Base-by-base conservation (phyloP, 352 stramenopile genomes). In the Phytophthora idaei region DNA sequence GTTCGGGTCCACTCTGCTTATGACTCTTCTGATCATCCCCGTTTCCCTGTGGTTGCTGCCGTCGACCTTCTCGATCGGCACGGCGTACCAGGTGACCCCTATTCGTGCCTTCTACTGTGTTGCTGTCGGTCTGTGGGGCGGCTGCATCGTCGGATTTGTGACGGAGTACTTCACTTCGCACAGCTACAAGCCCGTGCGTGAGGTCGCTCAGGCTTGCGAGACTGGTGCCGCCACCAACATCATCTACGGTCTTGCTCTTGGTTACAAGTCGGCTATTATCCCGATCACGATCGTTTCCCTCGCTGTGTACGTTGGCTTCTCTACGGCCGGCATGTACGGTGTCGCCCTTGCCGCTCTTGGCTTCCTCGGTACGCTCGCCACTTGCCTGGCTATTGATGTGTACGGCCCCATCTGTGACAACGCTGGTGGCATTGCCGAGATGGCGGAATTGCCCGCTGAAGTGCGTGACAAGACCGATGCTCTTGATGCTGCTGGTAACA, bases 131-230 rank as follows among this genome's bases (percentile, higher is more conserved):
- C 91, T 98, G 9, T 96, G 98, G 80, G 96, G 97, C 64, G 98
- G 98, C 74, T 97, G 99, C 74, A 93, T 98, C 64, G 98, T 99
- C 69, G 97, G 98, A 67, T 96, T 99, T 56, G 87, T 99, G 72
- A 99, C 98, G 39, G 98, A 99, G 83, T 99, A 99, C 87, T 99
- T 98, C 84, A 99, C 98, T 29, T 99, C 96, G 52, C 93, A 99
- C 80, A 98, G 92, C 62, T 99, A 99, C 84, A 69, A 79, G 36
- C 97, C 97, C n/a, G 97, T 97, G 58, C 90, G 93, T 77, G 95
- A 99, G 73, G 93, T 99, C 51, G 95, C 97, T 32, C 83, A 99
- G 71, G 93, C 93, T 62, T 99, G 97, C 74, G 98, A 99, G 83
- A 99, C 97, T 74, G 98, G 98, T 71, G 93, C 97, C 53, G 98